Percentiles rank a stretch among this genome's conserved stretches.
These are phyloP conservation scores for Claviceps maximensis DNA, from an alignment of 2,329 filamentous ascomycete species.

Conservation along the genomic window DNA sequence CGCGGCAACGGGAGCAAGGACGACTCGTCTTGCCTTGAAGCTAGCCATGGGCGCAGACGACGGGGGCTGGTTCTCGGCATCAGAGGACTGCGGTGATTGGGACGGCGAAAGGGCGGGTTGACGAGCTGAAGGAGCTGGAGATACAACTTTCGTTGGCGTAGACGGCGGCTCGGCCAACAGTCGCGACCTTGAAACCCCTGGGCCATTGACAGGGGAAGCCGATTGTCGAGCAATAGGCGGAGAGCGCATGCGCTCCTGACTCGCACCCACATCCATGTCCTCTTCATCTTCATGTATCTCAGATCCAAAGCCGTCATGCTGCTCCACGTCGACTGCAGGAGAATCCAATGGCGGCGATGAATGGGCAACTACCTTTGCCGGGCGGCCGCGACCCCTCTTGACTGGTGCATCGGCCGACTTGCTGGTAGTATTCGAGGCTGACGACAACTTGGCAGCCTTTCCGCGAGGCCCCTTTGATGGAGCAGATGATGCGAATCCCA, in stretches of 20 bases:
- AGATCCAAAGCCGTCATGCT: conserved; percentile 8
- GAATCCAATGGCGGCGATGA: background rate
- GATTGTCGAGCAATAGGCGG: background rate
- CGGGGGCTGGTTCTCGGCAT: conserved; percentile 68
- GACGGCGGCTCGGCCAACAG: conserved; percentile 20
- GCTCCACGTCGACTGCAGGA: background rate
- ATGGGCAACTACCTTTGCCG: conserved; percentile 12
- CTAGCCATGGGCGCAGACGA: conserved; percentile 46
- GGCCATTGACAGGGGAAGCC: background rate
- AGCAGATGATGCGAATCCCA: conserved; percentile 10
- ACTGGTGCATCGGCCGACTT: conserved; percentile 9
- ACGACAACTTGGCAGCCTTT: conserved; percentile 7
- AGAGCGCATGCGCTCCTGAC: background rate
- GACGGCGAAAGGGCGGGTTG: conserved; percentile 48
- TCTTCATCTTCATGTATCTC: conserved; percentile 1
- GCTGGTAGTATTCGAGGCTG: conserved; percentile 8
- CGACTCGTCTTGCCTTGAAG: conserved; percentile 30
- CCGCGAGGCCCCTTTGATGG: conserved; percentile 16
- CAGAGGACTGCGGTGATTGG: conserved; percentile 60
- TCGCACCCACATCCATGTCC: background rate
- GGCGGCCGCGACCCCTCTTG: conserved; percentile 19
- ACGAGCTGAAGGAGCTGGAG: conserved; percentile 34
- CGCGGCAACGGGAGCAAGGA: conserved; percentile 30
- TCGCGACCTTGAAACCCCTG: background rate
- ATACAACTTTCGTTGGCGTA: conserved; percentile 29